Conservation (phyloP, 805 yeast genomes). For the Ogataea glucozyma region DNA sequence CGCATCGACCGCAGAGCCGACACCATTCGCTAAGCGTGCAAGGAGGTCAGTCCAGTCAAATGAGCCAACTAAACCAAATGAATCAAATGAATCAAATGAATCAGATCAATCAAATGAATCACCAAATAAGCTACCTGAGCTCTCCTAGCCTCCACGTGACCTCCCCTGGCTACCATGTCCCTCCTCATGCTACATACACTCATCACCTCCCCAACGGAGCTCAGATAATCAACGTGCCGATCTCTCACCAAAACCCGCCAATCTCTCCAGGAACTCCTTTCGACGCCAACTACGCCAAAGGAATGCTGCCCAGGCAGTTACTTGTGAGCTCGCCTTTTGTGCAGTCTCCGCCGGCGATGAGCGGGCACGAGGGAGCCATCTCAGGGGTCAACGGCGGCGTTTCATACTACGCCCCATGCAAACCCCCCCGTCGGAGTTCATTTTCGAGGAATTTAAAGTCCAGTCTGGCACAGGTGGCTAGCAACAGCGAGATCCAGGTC, state of each 20-base stretch:
- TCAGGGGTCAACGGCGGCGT: too few relatives aligned
- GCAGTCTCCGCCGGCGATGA: constrained; percentile 37
- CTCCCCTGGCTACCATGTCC: background rate
- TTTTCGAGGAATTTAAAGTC: constrained; percentile 22
- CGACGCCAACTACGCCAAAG: constrained; percentile 58
- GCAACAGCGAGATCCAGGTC: constrained; percentile 7
- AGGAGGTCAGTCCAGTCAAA: too few relatives aligned
- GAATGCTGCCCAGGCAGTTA: constrained; percentile 63
- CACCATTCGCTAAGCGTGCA: too few relatives aligned
- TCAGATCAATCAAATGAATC: too few relatives aligned
- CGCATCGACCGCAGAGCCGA: too few relatives aligned
- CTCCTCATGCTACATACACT: constrained; percentile 8
- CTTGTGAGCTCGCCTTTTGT: constrained; percentile 61
- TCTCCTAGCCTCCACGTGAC: background rate
- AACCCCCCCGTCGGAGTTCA: constrained; percentile 16
- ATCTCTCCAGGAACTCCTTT: constrained; percentile 52
- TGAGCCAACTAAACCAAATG: too few relatives aligned
- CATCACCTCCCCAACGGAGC: constrained; percentile 19
- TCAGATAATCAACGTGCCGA: constrained; percentile 20
- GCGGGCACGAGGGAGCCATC: too few relatives aligned
- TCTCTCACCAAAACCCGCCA: constrained; percentile 18
- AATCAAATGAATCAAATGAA: too few relatives aligned
- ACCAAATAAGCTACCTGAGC: constrained; percentile 3
- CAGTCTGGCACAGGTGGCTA: constrained; percentile 19
- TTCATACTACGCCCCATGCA: too few relatives aligned